Conservation (phyloP, 208 protist genomes). For the Acanthamoeba healyi region DNA sequence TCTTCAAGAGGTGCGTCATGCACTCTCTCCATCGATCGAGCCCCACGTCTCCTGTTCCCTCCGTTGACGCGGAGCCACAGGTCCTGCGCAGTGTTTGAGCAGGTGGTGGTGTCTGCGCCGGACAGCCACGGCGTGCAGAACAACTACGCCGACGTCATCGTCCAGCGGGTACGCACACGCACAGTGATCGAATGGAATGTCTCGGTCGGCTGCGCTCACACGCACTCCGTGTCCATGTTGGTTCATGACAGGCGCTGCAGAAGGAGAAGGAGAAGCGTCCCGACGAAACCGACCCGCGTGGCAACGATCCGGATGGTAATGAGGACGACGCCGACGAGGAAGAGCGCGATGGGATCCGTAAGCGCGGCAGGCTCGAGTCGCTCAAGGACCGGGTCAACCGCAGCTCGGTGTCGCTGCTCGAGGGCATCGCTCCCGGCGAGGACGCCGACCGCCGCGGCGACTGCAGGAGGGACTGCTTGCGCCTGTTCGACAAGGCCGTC, state of each 20-base stretch:
- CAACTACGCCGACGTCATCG: constrained; percentile 52
- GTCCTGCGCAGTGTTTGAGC: background rate
- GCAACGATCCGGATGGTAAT: no score
- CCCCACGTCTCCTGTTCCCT: no score
- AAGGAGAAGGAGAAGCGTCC: background rate
- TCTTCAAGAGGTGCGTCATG: background rate
- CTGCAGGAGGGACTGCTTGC: background rate
- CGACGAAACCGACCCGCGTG: background rate
- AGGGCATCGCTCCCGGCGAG: background rate
- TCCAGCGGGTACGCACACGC: background rate
- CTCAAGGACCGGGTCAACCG: background rate
- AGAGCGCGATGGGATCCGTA: background rate
- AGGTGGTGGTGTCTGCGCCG: background rate
- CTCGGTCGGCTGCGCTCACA: no score
- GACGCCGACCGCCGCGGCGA: background rate
- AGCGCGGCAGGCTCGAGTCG: background rate
- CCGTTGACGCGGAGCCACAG: no score
- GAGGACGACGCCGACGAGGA: constrained; percentile 8
- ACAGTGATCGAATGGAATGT: background rate
- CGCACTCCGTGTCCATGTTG: no score
- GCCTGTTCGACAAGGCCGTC: constrained; percentile 41
- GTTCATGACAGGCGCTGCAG: constrained; percentile 29
- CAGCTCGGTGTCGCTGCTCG: background rate
- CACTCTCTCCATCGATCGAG: no score
- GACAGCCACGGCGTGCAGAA: constrained; percentile 20